Conservation (phyloP, 2,329 filamentous ascomycete species). For the Xylaria polymorpha region DNA sequence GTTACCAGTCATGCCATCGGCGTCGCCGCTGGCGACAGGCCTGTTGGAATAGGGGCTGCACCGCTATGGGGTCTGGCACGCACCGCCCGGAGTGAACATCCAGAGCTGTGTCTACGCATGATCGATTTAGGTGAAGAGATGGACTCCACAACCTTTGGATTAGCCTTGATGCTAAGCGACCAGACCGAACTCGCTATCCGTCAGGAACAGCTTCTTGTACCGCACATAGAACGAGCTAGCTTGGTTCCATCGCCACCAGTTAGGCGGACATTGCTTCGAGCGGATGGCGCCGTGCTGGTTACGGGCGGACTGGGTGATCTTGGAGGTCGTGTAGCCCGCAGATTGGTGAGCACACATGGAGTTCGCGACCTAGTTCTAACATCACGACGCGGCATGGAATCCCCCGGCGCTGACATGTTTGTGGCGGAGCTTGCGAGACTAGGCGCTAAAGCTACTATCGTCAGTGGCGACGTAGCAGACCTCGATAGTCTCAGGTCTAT, state of each 20-base stretch:
- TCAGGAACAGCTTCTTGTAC: constrained; percentile 37
- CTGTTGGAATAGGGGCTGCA: constrained; percentile 39
- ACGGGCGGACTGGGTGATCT: constrained; percentile 48
- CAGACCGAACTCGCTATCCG: constrained; percentile 45
- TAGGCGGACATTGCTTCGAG: constrained; percentile 35
- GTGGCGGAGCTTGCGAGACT: constrained; percentile 42
- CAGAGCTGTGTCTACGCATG: constrained; percentile 46
- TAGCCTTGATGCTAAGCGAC: constrained; percentile 35
- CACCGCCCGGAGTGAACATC: constrained; percentile 47
- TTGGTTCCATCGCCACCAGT: constrained; percentile 19
- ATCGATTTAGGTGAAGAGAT: constrained; percentile 42
- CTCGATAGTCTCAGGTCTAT: constrained; percentile 39
- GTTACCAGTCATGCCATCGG: constrained; percentile 44
- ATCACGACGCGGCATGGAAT: constrained; percentile 47
- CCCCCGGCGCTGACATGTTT: constrained; percentile 43
- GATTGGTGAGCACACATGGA: constrained; percentile 44
- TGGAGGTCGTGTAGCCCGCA: constrained; percentile 44
- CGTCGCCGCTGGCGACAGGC: constrained; percentile 36
- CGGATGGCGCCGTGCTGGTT: constrained; percentile 46
- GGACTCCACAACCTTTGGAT: constrained; percentile 9
- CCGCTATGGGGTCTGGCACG: constrained; percentile 49
- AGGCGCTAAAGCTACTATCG: constrained; percentile 43
- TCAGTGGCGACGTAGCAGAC: constrained; percentile 45
- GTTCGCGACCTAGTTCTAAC: constrained; percentile 47
- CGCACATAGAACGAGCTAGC: constrained; percentile 40